A percentile compares a stretch with the other conserved stretches of the same genome.
phyloP scores from a whole-genome alignment of 2,329 filamentous ascomycete genomes.

The Diplodia mutila region DNA sequence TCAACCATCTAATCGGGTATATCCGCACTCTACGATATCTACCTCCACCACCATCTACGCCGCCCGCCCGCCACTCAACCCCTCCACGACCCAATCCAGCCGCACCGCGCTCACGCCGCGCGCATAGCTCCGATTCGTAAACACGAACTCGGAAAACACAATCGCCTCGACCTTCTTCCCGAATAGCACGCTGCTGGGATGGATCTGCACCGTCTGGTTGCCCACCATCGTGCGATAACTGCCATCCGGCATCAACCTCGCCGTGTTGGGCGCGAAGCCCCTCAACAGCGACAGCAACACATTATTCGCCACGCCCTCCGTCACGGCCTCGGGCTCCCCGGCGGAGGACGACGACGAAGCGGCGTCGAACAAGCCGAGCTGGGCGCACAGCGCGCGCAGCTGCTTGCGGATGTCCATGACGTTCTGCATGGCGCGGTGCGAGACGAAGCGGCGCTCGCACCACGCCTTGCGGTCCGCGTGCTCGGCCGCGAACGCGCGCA shows the following conservation, averaged over 20 bases:
- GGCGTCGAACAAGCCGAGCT: constrained; percentile 46
- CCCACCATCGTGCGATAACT: constrained; percentile 65
- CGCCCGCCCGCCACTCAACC: constrained; percentile 36
- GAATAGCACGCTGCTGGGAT: constrained; percentile 64
- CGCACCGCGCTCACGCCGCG: constrained; percentile 65
- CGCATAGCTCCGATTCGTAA: constrained; percentile 66
- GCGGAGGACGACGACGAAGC: not conserved
- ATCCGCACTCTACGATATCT: not conserved
- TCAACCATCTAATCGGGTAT: not conserved
- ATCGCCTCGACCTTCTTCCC: constrained; percentile 65
- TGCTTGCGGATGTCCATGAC: constrained; percentile 69
- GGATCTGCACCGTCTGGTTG: constrained; percentile 65
- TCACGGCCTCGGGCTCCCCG: constrained; percentile 29
- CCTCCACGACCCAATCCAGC: constrained; percentile 64
- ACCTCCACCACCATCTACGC: not conserved
- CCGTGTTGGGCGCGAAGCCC: constrained; percentile 65
- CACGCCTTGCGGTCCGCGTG: constrained; percentile 62
- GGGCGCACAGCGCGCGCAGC: constrained; percentile 59
- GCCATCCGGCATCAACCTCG: constrained; percentile 62
- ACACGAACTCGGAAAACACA: constrained; percentile 68
- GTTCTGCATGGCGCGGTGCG: constrained; percentile 66
- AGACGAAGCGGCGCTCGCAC: constrained; percentile 63
- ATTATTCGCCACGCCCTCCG: constrained; percentile 51
- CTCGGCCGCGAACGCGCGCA: constrained; percentile 63
- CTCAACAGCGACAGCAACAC: constrained; percentile 62